Base-by-base conservation (phyloP, 2,329 filamentous ascomycete genomes). In the Diaporthe sp. region DNA sequence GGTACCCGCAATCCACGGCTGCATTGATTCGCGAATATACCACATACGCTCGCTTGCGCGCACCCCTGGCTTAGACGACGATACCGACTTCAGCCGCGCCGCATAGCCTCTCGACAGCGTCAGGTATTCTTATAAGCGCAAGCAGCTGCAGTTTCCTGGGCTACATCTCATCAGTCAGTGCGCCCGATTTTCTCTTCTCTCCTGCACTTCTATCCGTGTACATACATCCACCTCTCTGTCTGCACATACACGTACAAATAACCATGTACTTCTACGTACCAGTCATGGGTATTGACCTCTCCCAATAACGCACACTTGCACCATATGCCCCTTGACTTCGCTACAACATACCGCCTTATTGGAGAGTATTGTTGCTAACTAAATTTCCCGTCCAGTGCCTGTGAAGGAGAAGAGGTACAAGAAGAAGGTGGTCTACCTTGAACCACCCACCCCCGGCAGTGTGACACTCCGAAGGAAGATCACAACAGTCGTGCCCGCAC, bases 391-490 rank as follows among this genome's bases (percentile, higher is more conserved):
- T 40, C 2, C 25, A 73, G 72, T 76, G 68, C 61, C 72, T 40
- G 30, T 67, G 30, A 74, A 54, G 64, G 72, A 76, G 68, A 68
- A 81, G 75, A 76, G 77, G 67, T 72, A 77, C 75, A 55, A 75
- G 76, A 86, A 86, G 80, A 86, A 85, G 80, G 83, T 83, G 74
- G 80, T 86, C 78, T 86, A 86, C 75, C 82, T 86, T 54, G 80
- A 82, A 54, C 83, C 83, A 55, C 84, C 85, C 10, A 82, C 82
- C 68, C 82, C 82, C 57, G 85, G 85, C 77, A 80, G 83, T 72
- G 78, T 82, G 76, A 79, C 81, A 60, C 79, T 83, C 71, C 82
- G 81, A 55, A 81, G 79, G 55, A 82, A 81, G 75, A 77, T 85
- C 79, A 86, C 85, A 9, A 83, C 82, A 57, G 79, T 84, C 77